Evolutionary conservation across 805 yeast genomes (phyloP).

Genomic region (Yamadazyma insecticola): DNA sequence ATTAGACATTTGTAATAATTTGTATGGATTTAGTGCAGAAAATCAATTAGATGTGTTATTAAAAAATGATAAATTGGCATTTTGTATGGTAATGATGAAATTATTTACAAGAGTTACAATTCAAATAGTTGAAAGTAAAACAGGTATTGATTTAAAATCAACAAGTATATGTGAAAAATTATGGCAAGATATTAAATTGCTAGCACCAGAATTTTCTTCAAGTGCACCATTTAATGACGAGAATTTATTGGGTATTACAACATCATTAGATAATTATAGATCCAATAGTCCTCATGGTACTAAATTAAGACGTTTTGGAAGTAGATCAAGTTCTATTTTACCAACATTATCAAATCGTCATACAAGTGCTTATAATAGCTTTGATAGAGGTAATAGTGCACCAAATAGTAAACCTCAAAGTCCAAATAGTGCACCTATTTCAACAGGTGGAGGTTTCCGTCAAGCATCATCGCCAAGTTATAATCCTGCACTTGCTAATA

Average conservation of each 20-base stretch:
- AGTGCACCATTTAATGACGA: constrained; percentile 3
- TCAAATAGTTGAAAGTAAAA: constrained; percentile 6
- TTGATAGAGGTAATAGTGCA: background rate
- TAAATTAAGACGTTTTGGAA: background rate
- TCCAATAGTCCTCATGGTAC: too few relatives aligned
- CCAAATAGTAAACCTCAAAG: too few relatives aligned
- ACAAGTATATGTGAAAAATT: background rate
- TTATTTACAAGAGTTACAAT: constrained; percentile 6
- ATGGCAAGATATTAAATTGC: too few relatives aligned
- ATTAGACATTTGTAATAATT: constrained; percentile 9
- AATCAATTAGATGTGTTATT: too few relatives aligned
- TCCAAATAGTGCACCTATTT: background rate
- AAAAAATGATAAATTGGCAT: too few relatives aligned
- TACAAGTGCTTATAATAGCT: background rate
- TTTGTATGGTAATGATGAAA: too few relatives aligned
- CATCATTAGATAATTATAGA: too few relatives aligned
- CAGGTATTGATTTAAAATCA: background rate
- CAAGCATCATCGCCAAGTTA: constrained; percentile 13
- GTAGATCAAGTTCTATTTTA: background rate
- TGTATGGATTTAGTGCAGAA: constrained; percentile 5
- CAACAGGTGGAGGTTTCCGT: background rate
- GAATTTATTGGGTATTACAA: too few relatives aligned
- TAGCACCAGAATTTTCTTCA: constrained; percentile 9
- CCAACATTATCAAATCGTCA: constrained; percentile 2
- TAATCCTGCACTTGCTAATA: constrained; percentile 20